These are phyloP conservation scores for Brassica hybrid DNA, from an alignment of 441 rosid species.

Conservation along the genomic window DNA sequence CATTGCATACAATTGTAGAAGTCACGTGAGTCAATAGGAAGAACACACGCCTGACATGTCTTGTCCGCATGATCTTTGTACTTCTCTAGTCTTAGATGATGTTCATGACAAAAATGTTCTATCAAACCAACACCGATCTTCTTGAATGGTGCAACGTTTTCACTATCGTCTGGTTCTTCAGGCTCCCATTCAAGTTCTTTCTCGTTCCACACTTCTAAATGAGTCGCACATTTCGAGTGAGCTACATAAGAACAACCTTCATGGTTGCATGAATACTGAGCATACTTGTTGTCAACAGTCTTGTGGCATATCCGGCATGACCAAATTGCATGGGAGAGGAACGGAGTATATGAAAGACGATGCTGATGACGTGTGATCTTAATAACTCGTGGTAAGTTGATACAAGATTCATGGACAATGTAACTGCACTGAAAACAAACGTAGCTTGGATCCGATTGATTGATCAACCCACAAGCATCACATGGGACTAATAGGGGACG, in stretches of 20 bases:
- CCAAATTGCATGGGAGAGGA: background rate
- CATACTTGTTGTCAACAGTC: background rate
- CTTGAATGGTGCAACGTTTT: background rate
- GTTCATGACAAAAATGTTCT: conserved; percentile 11
- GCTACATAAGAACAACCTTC: background rate
- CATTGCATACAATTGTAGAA: conserved; percentile 22
- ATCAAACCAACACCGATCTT: background rate
- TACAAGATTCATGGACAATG: background rate
- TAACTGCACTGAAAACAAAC: background rate
- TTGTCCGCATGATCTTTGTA: background rate
- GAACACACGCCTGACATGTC: background rate
- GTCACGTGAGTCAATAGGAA: conserved; percentile 3
- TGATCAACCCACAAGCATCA: background rate
- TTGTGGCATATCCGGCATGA: background rate
- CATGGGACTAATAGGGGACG: background rate
- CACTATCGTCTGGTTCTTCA: background rate
- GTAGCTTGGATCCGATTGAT: background rate
- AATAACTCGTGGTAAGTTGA: background rate
- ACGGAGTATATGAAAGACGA: conserved; percentile 14
- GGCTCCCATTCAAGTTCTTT: conserved; percentile 19
- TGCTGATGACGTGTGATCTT: conserved; percentile 26
- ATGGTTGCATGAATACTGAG: background rate
- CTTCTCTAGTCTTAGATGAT: conserved; percentile 4
- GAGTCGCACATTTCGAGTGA: conserved; percentile 13
- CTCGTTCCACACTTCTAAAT: background rate